A percentile compares a stretch with the other conserved stretches of the same genome.
Conservation (phyloP, 2,329 filamentous ascomycete genomes). For the Curvularia lunata region DNA sequence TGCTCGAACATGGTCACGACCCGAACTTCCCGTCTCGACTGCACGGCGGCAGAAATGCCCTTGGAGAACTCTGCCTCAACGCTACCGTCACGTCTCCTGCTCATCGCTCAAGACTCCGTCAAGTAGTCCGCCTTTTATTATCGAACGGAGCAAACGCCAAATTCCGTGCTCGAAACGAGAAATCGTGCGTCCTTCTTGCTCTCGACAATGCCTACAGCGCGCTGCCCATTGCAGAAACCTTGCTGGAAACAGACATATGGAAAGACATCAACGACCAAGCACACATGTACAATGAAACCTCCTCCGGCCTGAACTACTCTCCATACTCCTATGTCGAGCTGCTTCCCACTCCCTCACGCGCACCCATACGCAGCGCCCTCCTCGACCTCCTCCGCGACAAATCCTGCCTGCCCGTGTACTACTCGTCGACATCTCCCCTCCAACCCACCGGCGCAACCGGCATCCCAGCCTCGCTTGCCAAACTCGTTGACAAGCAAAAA, state of each 20-base stretch:
- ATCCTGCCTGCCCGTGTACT: conserved; percentile 41
- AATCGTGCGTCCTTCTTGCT: conserved; percentile 65
- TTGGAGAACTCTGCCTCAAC: conserved; percentile 68
- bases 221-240: conserved; percentile 61
- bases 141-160: conserved; percentile 63
- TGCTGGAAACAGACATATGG: conserved; percentile 70
- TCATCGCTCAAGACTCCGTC: conserved; percentile 37
- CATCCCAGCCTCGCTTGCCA: conserved; percentile 35
- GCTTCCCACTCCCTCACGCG: conserved; percentile 29
- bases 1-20: conserved; percentile 66
- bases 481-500: conserved; percentile 42
- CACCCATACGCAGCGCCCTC: conserved; percentile 26
- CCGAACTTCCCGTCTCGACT: conserved; percentile 69
- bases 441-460: conserved; percentile 47
- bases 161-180: conserved; percentile 61
- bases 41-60: conserved; percentile 67
- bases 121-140: conserved; percentile 63
- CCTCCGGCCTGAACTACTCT: conserved; percentile 65
- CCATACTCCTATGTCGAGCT: conserved; percentile 66
- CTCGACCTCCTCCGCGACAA: conserved; percentile 44
- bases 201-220: conserved; percentile 63
- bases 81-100: conserved; percentile 54
- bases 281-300: conserved; percentile 48
- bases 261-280: conserved; percentile 67
- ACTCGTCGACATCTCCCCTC: conserved; percentile 44